phyloP scores from a whole-genome alignment of 1,284 basidiomycete species.

The Quambalaria eucalypti region DNA sequence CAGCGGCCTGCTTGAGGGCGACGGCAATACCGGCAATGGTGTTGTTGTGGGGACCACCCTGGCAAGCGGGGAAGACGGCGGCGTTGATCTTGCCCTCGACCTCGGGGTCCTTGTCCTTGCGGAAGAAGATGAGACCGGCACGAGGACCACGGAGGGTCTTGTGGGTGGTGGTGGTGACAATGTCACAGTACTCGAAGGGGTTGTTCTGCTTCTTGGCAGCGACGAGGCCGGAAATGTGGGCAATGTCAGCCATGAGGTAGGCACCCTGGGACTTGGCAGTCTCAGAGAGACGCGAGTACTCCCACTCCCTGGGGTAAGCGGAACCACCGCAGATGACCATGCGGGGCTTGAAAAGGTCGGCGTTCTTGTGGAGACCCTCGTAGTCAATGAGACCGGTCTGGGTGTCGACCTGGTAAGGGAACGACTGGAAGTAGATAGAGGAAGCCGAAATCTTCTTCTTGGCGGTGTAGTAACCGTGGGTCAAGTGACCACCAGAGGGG shows the following conservation, averaged over 20 bases:
- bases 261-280: conserved; percentile 81
- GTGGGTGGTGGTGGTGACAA: conserved; percentile 61
- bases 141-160: conserved; percentile 98
- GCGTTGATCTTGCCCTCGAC: conserved; percentile 94
- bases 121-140: conserved; percentile 97
- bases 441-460: conserved; percentile 99
- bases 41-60: conserved; percentile 99
- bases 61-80: conserved; percentile 98
- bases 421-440: conserved; percentile 99
- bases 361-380: conserved; percentile 69
- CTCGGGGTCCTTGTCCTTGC: conserved; percentile 77
- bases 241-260: conserved; percentile 72
- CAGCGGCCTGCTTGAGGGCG: conserved; percentile 82
- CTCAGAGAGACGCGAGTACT: conserved; percentile 61
- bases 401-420: conserved; percentile 73
- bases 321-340: conserved; percentile 96
- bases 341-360: conserved; percentile 90
- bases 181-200: conserved; percentile 94
- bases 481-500: conserved; percentile 95
- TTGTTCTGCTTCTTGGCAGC: conserved; percentile 84
- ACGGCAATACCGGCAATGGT: conserved; percentile 94
- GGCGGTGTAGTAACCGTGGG: conserved; percentile 96
- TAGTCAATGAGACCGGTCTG: conserved; percentile 85
- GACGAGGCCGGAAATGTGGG: conserved; percentile 91
- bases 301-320: conserved; percentile 96